Percentiles rank a stretch among this genome's conserved stretches.
These are phyloP conservation scores for Grigorovia yakushimaensis DNA, from an alignment of 805 yeast genomes.

Conservation along the genomic window DNA sequence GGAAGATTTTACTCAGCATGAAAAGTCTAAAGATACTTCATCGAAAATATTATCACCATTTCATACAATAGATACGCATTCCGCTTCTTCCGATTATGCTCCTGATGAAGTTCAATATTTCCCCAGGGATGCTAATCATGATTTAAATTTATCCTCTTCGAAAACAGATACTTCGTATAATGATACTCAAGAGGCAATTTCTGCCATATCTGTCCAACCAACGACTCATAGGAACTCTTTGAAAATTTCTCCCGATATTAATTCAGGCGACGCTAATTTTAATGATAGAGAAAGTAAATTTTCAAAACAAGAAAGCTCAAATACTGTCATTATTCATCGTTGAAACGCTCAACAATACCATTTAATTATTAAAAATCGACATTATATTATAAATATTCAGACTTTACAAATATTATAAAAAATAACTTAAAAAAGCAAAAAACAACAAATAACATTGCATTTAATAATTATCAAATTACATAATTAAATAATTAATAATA, in stretches of 20 bases:
- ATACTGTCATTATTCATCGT: constrained; percentile 9
- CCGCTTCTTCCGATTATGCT: background rate
- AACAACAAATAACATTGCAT: background rate
- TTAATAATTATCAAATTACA: background rate
- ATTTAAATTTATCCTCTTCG: background rate
- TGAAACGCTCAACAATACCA: too few relatives aligned
- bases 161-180: background rate
- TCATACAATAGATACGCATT: background rate
- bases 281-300: background rate
- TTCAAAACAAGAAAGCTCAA: constrained; percentile 10
- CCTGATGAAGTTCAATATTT: background rate
- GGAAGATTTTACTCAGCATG: background rate
- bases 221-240: background rate
- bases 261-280: background rate
- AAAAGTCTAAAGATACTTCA: background rate
- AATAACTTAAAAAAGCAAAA: background rate
- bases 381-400: background rate
- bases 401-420: too few relatives aligned
- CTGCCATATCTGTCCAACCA: background rate
- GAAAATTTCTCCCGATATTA: background rate
- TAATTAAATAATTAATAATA: too few relatives aligned
- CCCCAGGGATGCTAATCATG: background rate
- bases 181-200: background rate
- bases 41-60: background rate
- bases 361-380: background rate